Evolutionary conservation across 768 basidiomycete species (phyloP), one percentile per base, ranked within the genome.

Genomic region (Tubosaeta sp.): DNA sequence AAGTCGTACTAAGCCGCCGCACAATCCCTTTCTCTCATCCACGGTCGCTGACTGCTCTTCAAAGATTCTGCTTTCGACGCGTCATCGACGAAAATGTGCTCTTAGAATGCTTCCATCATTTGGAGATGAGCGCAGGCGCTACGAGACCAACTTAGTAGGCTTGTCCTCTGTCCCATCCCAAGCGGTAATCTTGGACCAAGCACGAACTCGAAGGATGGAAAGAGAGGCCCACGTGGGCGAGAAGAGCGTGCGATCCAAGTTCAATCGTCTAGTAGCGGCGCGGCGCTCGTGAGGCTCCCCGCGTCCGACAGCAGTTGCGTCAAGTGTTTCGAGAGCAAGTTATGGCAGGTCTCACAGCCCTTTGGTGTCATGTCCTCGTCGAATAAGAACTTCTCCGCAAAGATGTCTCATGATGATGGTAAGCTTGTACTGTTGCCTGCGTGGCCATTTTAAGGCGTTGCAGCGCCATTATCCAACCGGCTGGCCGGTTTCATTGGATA

Each of bases 101-200:
- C 10, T 33, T 27, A 43, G 35, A 22, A 74, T 74, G 70, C 62
- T 76, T 49, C 75, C 77, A 14, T 45, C 82, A 42, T 81, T 83
- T 58, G 76, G 74, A 34, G 73, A 76, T 59, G 78, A 84, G 47
- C 70, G 72, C 41, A 66, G 72, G 43, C 75, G 81, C 50, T 78
- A 84, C 41, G 76, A 78, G 59, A 91, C 91, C 58, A 91, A 91
- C 64, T 77, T 91, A 17, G 90, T 90, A 14, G 90, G 90, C 2
- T 67, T 78, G 1, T 76, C 74, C 0, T 66, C 77, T 17, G 76
- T 74, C 2, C 61, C 81, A 6, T 77, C 80, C 0, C 78, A 83
- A 38, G 68, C 76, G 13, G 71, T 78, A 33, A 78, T 92, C 61
- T 71, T 91, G 44, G 76, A 79, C 59, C 74, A 79, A 48, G 88